Conservation (phyloP, 495 filamentous ascomycete species). For the Penicillium paradoxum region DNA sequence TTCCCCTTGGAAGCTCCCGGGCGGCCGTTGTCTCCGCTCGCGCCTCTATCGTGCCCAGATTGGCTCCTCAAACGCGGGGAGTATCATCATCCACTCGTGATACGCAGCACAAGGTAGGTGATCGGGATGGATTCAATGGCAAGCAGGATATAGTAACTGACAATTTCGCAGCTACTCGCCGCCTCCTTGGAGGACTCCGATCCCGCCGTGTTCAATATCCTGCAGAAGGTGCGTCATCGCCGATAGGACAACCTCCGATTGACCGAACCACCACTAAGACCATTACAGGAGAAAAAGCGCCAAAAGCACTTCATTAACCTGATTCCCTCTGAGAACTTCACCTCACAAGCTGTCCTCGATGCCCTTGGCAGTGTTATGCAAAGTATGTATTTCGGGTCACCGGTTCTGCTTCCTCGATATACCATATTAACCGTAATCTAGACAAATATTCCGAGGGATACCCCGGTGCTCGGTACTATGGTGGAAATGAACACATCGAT, state of each 20-base stretch:
- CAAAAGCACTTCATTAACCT: slow-evolving; percentile 98
- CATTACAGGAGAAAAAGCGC: slow-evolving; percentile 76
- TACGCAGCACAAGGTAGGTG: slow-evolving; percentile 41
- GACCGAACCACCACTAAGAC: slow-evolving; percentile 7
- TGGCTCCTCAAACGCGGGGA: slow-evolving; percentile 29
- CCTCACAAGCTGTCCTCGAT: slow-evolving; percentile 93
- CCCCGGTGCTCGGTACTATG: slow-evolving; percentile 94
- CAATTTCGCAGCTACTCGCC: slow-evolving; percentile 61
- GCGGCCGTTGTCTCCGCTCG: slow-evolving; percentile 19
- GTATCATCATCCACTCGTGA: slow-evolving; percentile 38
- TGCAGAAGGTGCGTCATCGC: slow-evolving; percentile 67
- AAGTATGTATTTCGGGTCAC: slow-evolving; percentile 52
- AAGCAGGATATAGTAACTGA: slow-evolving; percentile 2
- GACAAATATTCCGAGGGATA: slow-evolving; percentile 99
- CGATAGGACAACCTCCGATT: background rate
- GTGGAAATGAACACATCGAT: slow-evolving; percentile 94
- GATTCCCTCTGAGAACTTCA: slow-evolving; percentile 98
- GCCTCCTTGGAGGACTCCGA: slow-evolving; percentile 78
- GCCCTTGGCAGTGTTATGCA: slow-evolving; percentile 98
- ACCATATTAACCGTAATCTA: slow-evolving; percentile 29
- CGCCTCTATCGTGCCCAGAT: slow-evolving; percentile 15
- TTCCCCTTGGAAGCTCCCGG: slow-evolving; percentile 33
- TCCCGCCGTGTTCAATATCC: slow-evolving; percentile 76
- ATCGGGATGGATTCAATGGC: background rate
- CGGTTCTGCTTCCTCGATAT: background rate